Conservation (phyloP, 2,329 filamentous ascomycete genomes). For the Fusarium sp. region DNA sequence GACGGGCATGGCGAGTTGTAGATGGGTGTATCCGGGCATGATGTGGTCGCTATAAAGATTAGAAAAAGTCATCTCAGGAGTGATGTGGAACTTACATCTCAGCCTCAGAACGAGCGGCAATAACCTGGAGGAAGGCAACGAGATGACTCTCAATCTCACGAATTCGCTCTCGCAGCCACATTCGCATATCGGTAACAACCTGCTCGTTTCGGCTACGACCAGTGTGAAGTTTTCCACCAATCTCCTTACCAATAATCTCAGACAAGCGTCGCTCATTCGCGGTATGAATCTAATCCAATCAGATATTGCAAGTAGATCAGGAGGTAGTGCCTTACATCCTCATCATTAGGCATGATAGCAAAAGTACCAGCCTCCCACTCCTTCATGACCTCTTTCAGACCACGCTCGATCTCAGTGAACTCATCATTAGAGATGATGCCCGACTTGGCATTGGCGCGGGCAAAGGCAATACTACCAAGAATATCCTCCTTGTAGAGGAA, state of each 20-base stretch:
- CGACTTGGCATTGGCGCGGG: constrained; percentile 79
- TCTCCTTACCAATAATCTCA: constrained; percentile 87
- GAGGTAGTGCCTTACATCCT: constrained; percentile 57
- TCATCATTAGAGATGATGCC: constrained; percentile 80
- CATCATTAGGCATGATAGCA: constrained; percentile 61
- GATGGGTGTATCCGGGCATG: constrained; percentile 48
- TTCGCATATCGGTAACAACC: constrained; percentile 87
- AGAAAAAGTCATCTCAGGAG: fast-evolving
- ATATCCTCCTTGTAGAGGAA: constrained; percentile 85
- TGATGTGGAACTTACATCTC: constrained; percentile 46
- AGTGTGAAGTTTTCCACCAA: constrained; percentile 90
- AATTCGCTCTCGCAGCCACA: constrained; percentile 86
- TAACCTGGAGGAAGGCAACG: constrained; percentile 75
- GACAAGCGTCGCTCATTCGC: constrained; percentile 79
- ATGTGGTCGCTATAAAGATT: constrained; percentile 32
- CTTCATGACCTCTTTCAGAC: constrained; percentile 68
- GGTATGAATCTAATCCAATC: constrained; percentile 63
- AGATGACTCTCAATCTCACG: constrained; percentile 76
- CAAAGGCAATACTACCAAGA: constrained; percentile 82
- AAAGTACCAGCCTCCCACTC: constrained; percentile 68
- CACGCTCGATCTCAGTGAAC: constrained; percentile 79
- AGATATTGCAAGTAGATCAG: constrained; percentile 8
- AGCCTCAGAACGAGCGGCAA: constrained; percentile 68
- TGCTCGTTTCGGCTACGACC: constrained; percentile 91
- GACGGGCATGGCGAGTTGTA: constrained; percentile 43